Evolutionary conservation across 805 yeast species (phyloP), one percentile per base, ranked within the genome.

Genomic region (Saccharomyces jurei): DNA sequence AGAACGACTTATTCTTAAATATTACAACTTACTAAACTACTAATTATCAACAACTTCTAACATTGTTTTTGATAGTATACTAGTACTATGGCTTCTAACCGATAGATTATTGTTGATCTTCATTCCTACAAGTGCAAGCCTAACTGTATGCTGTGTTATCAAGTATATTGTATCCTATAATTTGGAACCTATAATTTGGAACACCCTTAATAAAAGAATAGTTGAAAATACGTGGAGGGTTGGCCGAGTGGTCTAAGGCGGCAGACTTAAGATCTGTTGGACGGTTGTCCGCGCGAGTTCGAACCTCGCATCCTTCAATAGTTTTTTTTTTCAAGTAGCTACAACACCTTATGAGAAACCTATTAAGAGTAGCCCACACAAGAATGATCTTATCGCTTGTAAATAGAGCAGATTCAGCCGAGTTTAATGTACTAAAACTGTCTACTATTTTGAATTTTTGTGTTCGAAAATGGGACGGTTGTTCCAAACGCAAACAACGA

Each of bases 171-270:
- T n/a, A n/a, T n/a, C n/a, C n/a, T n/a, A n/a, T n/a, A n/a, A n/a
- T n/a, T n/a, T n/a, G n/a, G n/a, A n/a, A n/a, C n/a, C n/a, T n/a
- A n/a, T n/a, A n/a, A n/a, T n/a, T n/a, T n/a, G n/a, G n/a, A n/a
- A n/a, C n/a, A n/a, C n/a, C n/a, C n/a, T n/a, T n/a, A n/a, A n/a
- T n/a, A n/a, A n/a, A n/a, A n/a, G n/a, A n/a, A n/a, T n/a, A n/a
- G n/a, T n/a, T n/a, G n/a, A n/a, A n/a, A 41, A 17, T 22, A 11
- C 17, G 11, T 51, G 58, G 58, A 63, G 65, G 67, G 66, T 60
- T 64, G 66, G 66, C 67, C 66, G 66, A 64, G 66, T 59, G 67
- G 67, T 63, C 67, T 63, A 63, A 63, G 67, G 67, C 67, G 67
- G 60, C 64, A 60, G 67, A 63, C 67, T 63, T 61, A 63, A 63